Percentiles rank a stretch among this genome's conserved stretches.
phyloP scores from a whole-genome alignment of 2,329 filamentous ascomycete genomes.

The Tympanopsis confertula region DNA sequence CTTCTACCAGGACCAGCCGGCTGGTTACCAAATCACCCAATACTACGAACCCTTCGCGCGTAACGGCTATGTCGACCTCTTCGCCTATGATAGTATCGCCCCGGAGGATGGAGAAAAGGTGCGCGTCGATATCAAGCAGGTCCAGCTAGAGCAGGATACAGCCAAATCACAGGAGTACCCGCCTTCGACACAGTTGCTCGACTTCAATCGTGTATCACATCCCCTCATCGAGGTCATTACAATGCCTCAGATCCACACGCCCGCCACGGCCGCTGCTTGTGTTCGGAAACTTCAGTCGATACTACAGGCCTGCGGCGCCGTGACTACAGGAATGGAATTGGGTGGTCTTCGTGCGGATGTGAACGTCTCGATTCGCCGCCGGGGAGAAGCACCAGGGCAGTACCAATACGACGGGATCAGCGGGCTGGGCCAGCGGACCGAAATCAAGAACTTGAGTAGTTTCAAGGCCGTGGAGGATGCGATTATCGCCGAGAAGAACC shows the following conservation, averaged over 20 bases:
- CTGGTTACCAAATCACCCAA: constrained; percentile 95
- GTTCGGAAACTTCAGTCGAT: constrained; percentile 80
- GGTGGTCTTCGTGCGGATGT: constrained; percentile 87
- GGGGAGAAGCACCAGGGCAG: constrained; percentile 23
- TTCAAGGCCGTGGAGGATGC: constrained; percentile 94
- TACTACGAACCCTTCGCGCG: constrained; percentile 73
- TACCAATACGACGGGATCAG: constrained; percentile 10
- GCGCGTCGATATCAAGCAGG: constrained; percentile 69
- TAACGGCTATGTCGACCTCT: constrained; percentile 68
- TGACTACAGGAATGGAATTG: constrained; percentile 83
- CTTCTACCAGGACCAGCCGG: constrained; percentile 96
- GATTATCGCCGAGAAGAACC: constrained; percentile 77
- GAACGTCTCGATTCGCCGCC: constrained; percentile 74
- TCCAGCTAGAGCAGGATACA: constrained; percentile 96
- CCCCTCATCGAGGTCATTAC: constrained; percentile 95
- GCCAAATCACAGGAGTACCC: constrained; percentile 81
- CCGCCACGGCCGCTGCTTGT: constrained; percentile 74
- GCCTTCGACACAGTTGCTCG: constrained; percentile 64
- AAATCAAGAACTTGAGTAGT: constrained; percentile 94
- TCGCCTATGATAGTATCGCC: constrained; percentile 58
- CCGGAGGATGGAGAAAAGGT: constrained; percentile 8
- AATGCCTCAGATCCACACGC: constrained; percentile 74
- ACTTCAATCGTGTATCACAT: constrained; percentile 86
- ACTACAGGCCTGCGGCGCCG: constrained; percentile 70
- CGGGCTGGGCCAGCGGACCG: constrained; percentile 73